A percentile compares a stretch with the other conserved stretches of the same genome.
Conservation (phyloP, 768 basidiomycete species). For the Russula lepida region DNA sequence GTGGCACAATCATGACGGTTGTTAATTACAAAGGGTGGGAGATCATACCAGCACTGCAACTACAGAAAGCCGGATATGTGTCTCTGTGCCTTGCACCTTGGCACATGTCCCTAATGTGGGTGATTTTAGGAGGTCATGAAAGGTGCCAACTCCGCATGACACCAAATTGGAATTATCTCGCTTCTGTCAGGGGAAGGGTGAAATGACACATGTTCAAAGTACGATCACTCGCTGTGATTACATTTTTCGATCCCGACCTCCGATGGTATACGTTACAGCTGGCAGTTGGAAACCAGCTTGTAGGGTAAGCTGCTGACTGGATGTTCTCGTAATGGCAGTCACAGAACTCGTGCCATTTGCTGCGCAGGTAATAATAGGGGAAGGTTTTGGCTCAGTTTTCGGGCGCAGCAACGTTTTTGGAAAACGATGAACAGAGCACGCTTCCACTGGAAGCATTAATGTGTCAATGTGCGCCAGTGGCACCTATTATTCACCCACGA, state of each 20-base stretch:
- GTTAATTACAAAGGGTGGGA: background rate
- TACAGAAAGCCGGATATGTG: background rate
- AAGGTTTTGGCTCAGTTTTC: conserved; percentile 4
- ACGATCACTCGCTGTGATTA: conserved; percentile 12
- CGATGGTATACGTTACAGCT: no score
- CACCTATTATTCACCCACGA: conserved; percentile 1
- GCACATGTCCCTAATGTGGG: conserved; percentile 5
- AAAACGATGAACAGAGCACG: background rate
- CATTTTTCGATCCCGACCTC: conserved; percentile 7
- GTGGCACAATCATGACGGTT: background rate
- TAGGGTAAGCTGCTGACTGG: background rate
- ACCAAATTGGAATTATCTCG: conserved; percentile 11
- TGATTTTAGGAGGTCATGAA: conserved; percentile 1
- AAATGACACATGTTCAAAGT: conserved; percentile 8
- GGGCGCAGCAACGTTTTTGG: conserved; percentile 8
- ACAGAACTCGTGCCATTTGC: background rate
- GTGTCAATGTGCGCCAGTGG: background rate
- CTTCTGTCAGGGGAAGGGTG: conserved; percentile 5
- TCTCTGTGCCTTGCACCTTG: conserved; percentile 1
- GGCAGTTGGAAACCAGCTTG: conserved; percentile 7
- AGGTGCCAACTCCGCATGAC: conserved; percentile 6
- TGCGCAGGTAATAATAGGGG: conserved; percentile 1
- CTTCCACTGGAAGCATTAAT: conserved; percentile 5
- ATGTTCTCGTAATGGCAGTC: conserved; percentile 4
- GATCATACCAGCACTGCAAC: conserved; percentile 2